phyloP scores from a whole-genome alignment of 1,284 basidiomycete genomes.

The Microbotryum saponariae region DNA sequence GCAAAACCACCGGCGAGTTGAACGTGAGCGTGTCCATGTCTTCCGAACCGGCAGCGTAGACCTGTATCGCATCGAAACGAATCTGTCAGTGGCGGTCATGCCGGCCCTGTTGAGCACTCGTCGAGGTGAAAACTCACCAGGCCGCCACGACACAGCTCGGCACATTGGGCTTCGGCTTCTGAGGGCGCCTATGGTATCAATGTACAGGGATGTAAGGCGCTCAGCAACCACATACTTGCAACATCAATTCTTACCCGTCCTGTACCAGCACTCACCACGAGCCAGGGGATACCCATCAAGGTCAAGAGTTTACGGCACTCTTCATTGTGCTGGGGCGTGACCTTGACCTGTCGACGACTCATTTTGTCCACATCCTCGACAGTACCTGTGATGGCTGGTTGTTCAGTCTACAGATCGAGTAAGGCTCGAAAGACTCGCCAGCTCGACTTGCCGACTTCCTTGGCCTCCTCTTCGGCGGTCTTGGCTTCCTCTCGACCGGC shows the following conservation, averaged over 20 bases:
- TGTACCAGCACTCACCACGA: constrained; percentile 54
- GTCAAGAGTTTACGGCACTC: constrained; percentile 80
- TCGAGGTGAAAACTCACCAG: constrained; percentile 21
- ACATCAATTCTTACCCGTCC: neutral
- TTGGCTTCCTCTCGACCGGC: constrained; percentile 86
- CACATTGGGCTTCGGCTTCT: constrained; percentile 98
- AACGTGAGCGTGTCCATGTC: constrained; percentile 99
- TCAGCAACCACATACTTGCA: neutral
- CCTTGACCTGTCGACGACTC: constrained; percentile 83
- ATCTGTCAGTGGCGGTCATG: neutral
- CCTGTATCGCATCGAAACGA: constrained; percentile 46
- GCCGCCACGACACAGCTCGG: constrained; percentile 88
- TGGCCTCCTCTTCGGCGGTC: constrained; percentile 89
- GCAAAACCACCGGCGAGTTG: constrained; percentile 78
- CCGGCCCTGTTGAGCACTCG: neutral
- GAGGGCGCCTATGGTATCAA: constrained; percentile 66
- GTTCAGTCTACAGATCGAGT: too few relatives aligned
- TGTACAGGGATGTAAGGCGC: neutral
- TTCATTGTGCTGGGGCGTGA: constrained; percentile 92
- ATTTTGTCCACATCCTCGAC: constrained; percentile 87
- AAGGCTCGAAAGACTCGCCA: neutral
- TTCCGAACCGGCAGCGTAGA: constrained; percentile 94
- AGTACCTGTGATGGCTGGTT: constrained; percentile 46
- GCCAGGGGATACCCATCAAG: constrained; percentile 95
- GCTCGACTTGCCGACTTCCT: constrained; percentile 63